Base-by-base conservation (phyloP, 768 basidiomycete genomes). In the Boletus pseudo-olivaceus region DNA sequence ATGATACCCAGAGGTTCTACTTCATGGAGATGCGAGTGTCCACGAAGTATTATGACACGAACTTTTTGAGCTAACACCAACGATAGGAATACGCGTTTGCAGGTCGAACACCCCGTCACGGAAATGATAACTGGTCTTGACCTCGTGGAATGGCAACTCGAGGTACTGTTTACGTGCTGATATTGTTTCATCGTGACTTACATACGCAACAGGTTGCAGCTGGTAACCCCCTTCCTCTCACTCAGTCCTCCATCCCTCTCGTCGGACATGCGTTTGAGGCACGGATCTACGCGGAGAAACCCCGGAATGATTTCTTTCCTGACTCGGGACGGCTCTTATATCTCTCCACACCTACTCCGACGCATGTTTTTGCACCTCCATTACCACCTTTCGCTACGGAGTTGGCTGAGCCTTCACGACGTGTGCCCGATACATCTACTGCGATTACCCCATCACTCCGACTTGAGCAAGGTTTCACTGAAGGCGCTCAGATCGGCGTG, bases 51-150 rank as follows among this genome's bases (percentile, higher is more conserved):
- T 19, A 0, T 29, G 43, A 30, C 17, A 26, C 11, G 26, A 20
- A 15, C 23, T n/a, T 23, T 4, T 23, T 5, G 26, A 39, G 26
- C 47, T 50, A 17, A 59, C 38, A 9, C 20, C 20, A 3, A 53
- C 26, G 32, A 9, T 39, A 90, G 88, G 90, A 92, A 92, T 62
- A 91, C 90, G 11, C 79, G 90, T 35, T 66, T 92, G 40, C 91
- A 93, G 72, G 90, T 92, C 30, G 91, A 95, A 62, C 93, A 95
- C 67, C 93, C 93, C 14, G 90, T 96, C 29, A 94, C 93, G 1
- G 93, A 95, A 72, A 95, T 95, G 87, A 83, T 97, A 47, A 97
- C 94, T 1, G 92, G 93, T 1, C 77, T 93, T 26, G 94, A 98
- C 64, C 83, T 98, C 5, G 94, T 98, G 8, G 88, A 96, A 72